These are phyloP conservation scores for Vitis riparia DNA, from an alignment of 164 flowering plant species.

Conservation along the genomic window DNA sequence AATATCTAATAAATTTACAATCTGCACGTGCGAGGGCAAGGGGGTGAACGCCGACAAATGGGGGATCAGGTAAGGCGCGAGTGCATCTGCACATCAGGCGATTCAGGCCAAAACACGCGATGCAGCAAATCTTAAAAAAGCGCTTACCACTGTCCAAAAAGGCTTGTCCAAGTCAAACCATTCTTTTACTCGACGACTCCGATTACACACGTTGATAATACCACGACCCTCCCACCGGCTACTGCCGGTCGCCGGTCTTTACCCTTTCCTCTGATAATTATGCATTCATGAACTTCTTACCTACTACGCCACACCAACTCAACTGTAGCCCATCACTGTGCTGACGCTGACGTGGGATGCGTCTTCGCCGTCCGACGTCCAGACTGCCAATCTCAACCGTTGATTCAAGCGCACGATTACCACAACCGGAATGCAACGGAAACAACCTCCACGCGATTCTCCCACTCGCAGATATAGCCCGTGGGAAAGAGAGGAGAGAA, in stretches of 20 bases:
- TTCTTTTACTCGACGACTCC: constrained; percentile 10
- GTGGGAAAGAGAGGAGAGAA: too few relatives aligned
- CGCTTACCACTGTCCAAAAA: constrained; percentile 14
- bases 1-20: too few relatives aligned
- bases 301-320: constrained; percentile 8
- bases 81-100: background rate
- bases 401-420: background rate
- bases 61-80: background rate
- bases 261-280: background rate
- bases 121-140: constrained; percentile 15
- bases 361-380: background rate
- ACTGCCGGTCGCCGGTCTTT: constrained; percentile 5
- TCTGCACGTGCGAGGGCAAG: too few relatives aligned
- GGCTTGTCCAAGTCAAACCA: constrained; percentile 19
- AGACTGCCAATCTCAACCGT: too few relatives aligned
- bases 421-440: constrained; percentile 2
- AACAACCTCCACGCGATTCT: background rate
- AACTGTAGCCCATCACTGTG: background rate
- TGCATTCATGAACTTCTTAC: constrained; percentile 12
- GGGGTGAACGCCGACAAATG: constrained; percentile 16
- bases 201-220: background rate
- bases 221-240: background rate
- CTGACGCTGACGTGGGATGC: background rate
- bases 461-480: too few relatives aligned
- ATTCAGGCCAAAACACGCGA: background rate